Evolutionary conservation across 371 early-diverging fungal genomes (phyloP).

Genomic region (Mortierella sp.): DNA sequence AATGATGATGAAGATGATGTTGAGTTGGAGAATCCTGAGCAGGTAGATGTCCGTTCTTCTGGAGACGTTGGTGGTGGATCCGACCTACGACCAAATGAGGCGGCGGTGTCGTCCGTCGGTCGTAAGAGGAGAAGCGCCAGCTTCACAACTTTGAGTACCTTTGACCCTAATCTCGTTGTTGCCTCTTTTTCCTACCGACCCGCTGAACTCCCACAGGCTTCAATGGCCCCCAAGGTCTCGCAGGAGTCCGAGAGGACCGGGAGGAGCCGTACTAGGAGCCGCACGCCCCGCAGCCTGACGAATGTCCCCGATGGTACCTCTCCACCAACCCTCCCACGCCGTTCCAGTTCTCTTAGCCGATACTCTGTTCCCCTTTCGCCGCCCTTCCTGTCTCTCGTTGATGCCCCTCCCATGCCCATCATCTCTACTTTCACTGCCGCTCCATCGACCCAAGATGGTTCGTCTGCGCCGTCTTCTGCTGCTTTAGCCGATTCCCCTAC

Average conservation of each 20-base stretch:
- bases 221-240: conserved; percentile 39
- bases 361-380: conserved; percentile 26
- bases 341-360: conserved; percentile 51
- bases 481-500: neutral
- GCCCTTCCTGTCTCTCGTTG: conserved; percentile 18
- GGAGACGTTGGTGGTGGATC: conserved; percentile 43
- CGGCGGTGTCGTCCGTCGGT: conserved; percentile 36
- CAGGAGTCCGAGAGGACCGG: conserved; percentile 56
- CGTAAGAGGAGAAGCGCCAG: conserved; percentile 59
- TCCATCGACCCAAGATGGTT: neutral
- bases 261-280: conserved; percentile 56
- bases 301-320: conserved; percentile 21
- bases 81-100: conserved; percentile 43
- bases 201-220: conserved; percentile 31
- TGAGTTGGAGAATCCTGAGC: conserved; percentile 26
- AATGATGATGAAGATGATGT: conserved; percentile 29
- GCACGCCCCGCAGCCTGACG: conserved; percentile 28
- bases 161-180: conserved; percentile 55
- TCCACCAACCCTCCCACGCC: conserved; percentile 36
- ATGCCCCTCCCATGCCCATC: conserved; percentile 37
- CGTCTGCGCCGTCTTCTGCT: neutral
- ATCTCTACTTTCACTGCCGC: conserved; percentile 3
- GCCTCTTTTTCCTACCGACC: conserved; percentile 45
- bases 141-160: conserved; percentile 49
- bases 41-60: conserved; percentile 37